Conservation (phyloP, 148 eudicot species). For the Linanthus parryae region DNA sequence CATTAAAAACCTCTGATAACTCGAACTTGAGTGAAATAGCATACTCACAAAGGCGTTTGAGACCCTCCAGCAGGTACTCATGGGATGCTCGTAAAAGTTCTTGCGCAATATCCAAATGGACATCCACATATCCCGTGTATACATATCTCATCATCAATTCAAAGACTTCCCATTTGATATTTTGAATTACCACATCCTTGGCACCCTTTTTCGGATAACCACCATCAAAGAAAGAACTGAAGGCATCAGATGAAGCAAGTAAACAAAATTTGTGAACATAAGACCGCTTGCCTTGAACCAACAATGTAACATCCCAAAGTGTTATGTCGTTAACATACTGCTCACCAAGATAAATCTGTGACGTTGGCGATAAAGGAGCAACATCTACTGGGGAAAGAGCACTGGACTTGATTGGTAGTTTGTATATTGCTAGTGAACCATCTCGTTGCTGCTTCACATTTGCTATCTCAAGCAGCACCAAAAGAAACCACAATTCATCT, state of each 20-base stretch:
- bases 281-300: background rate
- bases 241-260: background rate
- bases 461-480: constrained; percentile 67
- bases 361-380: constrained; percentile 78
- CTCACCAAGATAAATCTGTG: constrained; percentile 39
- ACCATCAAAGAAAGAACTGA: background rate
- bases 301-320: background rate
- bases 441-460: constrained; percentile 54
- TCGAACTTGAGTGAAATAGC: too few species aligned
- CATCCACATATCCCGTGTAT: background rate
- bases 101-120: background rate
- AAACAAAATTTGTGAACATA: background rate
- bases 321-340: background rate
- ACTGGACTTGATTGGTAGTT: constrained; percentile 62
- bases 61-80: background rate
- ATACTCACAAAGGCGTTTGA: background rate
- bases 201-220: background rate
- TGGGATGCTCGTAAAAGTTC: background rate
- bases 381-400: constrained; percentile 57
- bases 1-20: too few species aligned
- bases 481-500: constrained; percentile 61
- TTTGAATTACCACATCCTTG: background rate
- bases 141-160: background rate
- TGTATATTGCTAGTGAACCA: constrained; percentile 67
- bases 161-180: background rate